phyloP scores from a whole-genome alignment of 1,139 yeast species.

The Starmera stellimalicola region DNA sequence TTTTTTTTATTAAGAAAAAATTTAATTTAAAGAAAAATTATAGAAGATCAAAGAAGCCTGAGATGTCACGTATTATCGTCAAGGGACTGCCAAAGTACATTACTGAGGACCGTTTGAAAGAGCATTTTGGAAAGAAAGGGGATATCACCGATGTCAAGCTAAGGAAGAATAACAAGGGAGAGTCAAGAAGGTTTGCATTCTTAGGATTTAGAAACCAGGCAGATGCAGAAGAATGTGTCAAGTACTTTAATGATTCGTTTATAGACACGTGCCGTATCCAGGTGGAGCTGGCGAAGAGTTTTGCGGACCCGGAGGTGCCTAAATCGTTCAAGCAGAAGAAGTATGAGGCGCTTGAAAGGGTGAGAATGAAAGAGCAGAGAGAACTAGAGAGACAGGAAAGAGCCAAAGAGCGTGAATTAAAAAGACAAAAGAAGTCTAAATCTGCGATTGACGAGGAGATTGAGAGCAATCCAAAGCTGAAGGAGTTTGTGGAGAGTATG shows the following conservation, averaged over 20 bases:
- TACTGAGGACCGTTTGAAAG: slow-evolving; percentile 64
- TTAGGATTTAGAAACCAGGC: slow-evolving; percentile 65
- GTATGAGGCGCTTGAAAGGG: slow-evolving; percentile 42
- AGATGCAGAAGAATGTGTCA: slow-evolving; percentile 76
- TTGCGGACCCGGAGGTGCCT: slow-evolving; percentile 78
- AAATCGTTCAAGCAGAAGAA: slow-evolving; percentile 57
- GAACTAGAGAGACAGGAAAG: slow-evolving; percentile 33
- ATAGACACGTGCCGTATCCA: slow-evolving; percentile 75
- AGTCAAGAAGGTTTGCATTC: slow-evolving; percentile 88
- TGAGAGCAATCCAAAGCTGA: slow-evolving; percentile 32
- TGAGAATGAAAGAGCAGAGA: slow-evolving; percentile 46
- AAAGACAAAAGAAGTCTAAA: slow-evolving; percentile 15
- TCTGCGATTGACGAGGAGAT: slow-evolving; percentile 6
- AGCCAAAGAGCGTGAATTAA: slow-evolving; percentile 20
- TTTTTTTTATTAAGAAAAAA: not conserved
- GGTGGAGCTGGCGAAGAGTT: slow-evolving; percentile 77
- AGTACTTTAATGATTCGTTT: slow-evolving; percentile 66
- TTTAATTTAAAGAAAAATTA: not conserved
- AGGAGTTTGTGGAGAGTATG: slow-evolving; percentile 77
- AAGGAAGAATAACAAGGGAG: slow-evolving; percentile 72
- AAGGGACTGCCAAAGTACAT: slow-evolving; percentile 81
- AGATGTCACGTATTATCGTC: slow-evolving; percentile 90
- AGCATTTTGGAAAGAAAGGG: slow-evolving; percentile 52
- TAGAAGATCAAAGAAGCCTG: not conserved
- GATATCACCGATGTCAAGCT: slow-evolving; percentile 82